Evolutionary conservation across 2,329 filamentous ascomycete species (phyloP).

Genomic region (Coniosporium tulheliwenetii): DNA sequence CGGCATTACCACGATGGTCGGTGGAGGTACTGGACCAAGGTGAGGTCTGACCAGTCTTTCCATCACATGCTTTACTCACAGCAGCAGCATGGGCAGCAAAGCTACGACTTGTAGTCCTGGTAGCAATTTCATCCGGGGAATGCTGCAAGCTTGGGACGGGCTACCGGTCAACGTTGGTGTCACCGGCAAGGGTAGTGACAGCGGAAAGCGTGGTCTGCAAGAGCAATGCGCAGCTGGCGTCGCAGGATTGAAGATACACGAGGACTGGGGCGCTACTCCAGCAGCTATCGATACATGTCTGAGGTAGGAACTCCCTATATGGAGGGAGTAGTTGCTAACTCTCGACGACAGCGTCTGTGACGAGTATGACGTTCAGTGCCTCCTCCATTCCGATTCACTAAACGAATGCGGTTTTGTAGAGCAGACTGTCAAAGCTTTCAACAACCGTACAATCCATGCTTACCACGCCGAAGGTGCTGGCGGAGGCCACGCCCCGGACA

Average conservation of each 20-base stretch:
- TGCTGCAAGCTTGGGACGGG: conserved; percentile 74
- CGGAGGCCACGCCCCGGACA: conserved; percentile 88
- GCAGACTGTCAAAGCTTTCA: conserved; percentile 73
- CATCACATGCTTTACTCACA: not conserved
- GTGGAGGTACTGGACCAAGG: conserved; percentile 73
- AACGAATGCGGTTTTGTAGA: conserved; percentile 98
- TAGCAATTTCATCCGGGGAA: conserved; percentile 59
- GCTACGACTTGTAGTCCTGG: conserved; percentile 91
- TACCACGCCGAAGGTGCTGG: conserved; percentile 96
- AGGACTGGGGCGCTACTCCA: conserved; percentile 89
- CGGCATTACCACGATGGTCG: conserved; percentile 80
- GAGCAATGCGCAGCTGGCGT: conserved; percentile 74
- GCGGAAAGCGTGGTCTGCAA: conserved; percentile 46
- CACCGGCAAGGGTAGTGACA: conserved; percentile 88
- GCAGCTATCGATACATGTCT: conserved; percentile 83
- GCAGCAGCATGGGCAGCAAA: conserved; percentile 60
- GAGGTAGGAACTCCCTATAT: conserved; percentile 5
- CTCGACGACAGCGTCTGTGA: conserved; percentile 51
- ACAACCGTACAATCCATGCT: conserved; percentile 77
- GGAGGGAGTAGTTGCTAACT: not conserved
- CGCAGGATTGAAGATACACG: conserved; percentile 84
- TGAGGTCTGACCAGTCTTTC: not conserved
- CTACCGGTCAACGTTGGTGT: conserved; percentile 81
- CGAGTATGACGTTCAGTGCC: conserved; percentile 78
- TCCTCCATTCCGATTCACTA: conserved; percentile 90